phyloP scores from a whole-genome alignment of 768 basidiomycete species.

The Paxillus ammoniavirescens region DNA sequence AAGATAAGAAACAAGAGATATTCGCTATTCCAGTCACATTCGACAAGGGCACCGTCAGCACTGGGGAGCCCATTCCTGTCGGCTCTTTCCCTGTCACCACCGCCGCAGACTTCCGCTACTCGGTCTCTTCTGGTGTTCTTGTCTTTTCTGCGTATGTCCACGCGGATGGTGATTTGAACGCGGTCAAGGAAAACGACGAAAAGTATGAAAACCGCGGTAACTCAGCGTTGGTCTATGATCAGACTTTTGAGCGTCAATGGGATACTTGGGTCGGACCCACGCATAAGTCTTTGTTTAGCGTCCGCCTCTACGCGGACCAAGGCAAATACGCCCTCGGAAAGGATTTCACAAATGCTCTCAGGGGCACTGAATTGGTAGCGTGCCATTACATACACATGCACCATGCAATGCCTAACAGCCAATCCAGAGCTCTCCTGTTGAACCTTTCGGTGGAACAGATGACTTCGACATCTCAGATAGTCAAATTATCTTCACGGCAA shows the following conservation, averaged over 20 bases:
- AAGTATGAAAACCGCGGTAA: slow-evolving; percentile 72
- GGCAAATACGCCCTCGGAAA: slow-evolving; percentile 51
- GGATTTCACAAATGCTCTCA: slow-evolving; percentile 57
- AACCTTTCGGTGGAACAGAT: slow-evolving; percentile 83
- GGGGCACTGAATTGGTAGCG: slow-evolving; percentile 69
- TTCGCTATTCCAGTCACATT: slow-evolving; percentile 58
- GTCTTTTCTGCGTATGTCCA: slow-evolving; percentile 88
- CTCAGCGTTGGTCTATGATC: slow-evolving; percentile 69
- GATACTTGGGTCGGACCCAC: slow-evolving; percentile 76
- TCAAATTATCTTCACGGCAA: slow-evolving; percentile 80
- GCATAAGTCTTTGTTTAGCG: slow-evolving; percentile 67
- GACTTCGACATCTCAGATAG: slow-evolving; percentile 74
- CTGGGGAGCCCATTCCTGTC: slow-evolving; percentile 42
- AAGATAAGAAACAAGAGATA: slow-evolving; percentile 50
- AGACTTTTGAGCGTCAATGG: slow-evolving; percentile 75
- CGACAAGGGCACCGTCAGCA: slow-evolving; percentile 32
- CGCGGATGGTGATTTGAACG: slow-evolving; percentile 67
- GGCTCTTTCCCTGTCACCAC: slow-evolving; percentile 69
- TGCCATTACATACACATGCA: slow-evolving; percentile 2
- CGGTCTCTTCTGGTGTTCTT: slow-evolving; percentile 52
- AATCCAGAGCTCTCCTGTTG: slow-evolving; percentile 65
- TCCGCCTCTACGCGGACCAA: slow-evolving; percentile 49
- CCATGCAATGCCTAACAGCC: background rate
- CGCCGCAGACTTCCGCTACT: slow-evolving; percentile 70
- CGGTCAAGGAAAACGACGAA: slow-evolving; percentile 68